Evolutionary conservation across 2,329 filamentous ascomycete genomes (phyloP).

Genomic region (Leptographium galeiforme): DNA sequence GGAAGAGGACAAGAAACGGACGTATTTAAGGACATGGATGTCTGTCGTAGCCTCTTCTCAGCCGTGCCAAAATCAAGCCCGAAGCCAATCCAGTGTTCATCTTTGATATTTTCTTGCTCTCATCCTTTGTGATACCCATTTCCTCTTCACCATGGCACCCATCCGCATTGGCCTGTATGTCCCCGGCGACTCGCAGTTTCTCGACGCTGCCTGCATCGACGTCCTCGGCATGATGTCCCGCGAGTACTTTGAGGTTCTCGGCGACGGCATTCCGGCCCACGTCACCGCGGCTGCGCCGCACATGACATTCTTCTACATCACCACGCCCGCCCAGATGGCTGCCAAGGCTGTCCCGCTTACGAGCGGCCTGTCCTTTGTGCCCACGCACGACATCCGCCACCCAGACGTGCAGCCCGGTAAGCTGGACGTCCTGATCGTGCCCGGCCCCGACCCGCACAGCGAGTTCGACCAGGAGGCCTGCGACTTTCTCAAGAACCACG

Average conservation of each 20-base stretch:
- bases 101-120: no score
- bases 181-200: conserved; percentile 30
- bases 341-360: conserved; percentile 27
- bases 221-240: conserved; percentile 31
- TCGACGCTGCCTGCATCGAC: conserved; percentile 38
- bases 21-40: no score
- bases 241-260: conserved; percentile 25
- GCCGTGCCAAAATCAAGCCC: no score
- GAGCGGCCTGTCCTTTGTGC: conserved; percentile 21
- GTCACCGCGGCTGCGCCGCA: conserved; percentile 27
- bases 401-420: conserved; percentile 33
- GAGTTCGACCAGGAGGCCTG: conserved; percentile 20
- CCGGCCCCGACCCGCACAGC: conserved; percentile 30
- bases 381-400: conserved; percentile 31
- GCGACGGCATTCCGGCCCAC: conserved; percentile 19
- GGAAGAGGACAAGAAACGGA: no score
- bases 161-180: conserved; percentile 38
- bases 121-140: no score
- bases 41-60: no score
- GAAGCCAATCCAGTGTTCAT: no score
- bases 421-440: conserved; percentile 37
- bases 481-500: conserved; percentile 31
- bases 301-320: conserved; percentile 32
- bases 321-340: conserved; percentile 11
- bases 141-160: not conserved